phyloP scores from a whole-genome alignment of 2,329 filamentous ascomycete genomes.

The Coniosporium tulheliwenetii region DNA sequence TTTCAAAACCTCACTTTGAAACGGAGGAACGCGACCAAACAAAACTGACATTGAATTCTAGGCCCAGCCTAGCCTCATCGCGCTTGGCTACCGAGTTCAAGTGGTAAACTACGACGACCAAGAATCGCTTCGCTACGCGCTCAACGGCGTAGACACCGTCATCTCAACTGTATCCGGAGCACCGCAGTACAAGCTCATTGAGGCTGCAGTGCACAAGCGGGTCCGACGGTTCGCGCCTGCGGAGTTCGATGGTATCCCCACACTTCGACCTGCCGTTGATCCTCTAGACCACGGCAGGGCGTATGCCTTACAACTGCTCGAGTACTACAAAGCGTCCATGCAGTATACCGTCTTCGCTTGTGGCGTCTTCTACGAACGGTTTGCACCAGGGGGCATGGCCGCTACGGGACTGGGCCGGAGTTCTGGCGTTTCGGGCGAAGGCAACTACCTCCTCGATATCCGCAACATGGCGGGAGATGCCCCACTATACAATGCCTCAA shows the following conservation, averaged over 20 bases:
- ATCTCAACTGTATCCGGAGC: slow-evolving; percentile 57
- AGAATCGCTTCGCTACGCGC: slow-evolving; percentile 43
- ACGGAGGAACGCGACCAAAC: slow-evolving; percentile 2
- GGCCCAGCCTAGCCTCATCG: slow-evolving; percentile 38
- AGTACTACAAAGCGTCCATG: slow-evolving; percentile 42
- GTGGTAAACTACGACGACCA: slow-evolving; percentile 51
- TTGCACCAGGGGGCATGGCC: slow-evolving; percentile 50
- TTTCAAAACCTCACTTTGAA: background rate
- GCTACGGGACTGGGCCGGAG: slow-evolving; percentile 41
- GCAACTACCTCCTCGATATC: slow-evolving; percentile 52
- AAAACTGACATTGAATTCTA: slow-evolving; percentile 12
- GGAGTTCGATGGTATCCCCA: slow-evolving; percentile 55
- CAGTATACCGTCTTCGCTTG: slow-evolving; percentile 57
- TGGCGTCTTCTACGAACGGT: slow-evolving; percentile 62
- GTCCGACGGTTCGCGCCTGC: slow-evolving; percentile 59
- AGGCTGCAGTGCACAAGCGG: slow-evolving; percentile 47
- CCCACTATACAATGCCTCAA: slow-evolving; percentile 36
- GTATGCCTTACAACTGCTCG: slow-evolving; percentile 40
- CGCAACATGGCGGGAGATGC: slow-evolving; percentile 42
- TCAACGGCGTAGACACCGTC: slow-evolving; percentile 59
- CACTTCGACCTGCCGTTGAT: slow-evolving; percentile 38
- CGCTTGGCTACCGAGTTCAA: slow-evolving; percentile 48
- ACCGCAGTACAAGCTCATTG: slow-evolving; percentile 55
- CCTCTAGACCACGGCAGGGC: slow-evolving; percentile 38
- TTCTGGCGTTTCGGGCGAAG: slow-evolving; percentile 39